These are phyloP conservation scores for Cladochytrium replicatum DNA, from an alignment of 192 early-diverging fungal species.

Conservation along the genomic window DNA sequence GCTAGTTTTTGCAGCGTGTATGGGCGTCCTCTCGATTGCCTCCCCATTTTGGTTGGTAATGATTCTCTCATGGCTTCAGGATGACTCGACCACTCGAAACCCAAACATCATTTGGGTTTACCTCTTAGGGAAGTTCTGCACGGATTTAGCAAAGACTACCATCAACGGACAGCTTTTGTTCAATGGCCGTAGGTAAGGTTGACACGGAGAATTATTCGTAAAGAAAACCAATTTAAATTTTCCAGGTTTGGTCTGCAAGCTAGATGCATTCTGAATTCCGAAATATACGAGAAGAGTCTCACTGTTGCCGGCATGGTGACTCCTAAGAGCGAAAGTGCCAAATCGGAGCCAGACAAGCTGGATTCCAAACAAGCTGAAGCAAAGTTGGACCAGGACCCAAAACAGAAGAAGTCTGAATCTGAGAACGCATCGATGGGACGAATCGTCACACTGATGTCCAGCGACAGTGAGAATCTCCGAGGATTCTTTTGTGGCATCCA, in stretches of 20 bases:
- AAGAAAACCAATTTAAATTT: not conserved
- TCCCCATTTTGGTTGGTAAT: too few species aligned
- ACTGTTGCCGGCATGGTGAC: conserved; percentile 7
- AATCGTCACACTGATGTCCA: conserved; percentile 26
- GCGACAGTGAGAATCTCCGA: conserved; percentile 18
- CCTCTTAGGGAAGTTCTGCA: conserved; percentile 23
- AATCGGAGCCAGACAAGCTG: conserved; percentile 1
- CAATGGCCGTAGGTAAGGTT: too few species aligned
- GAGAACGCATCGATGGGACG: conserved; percentile 23
- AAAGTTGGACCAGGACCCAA: not conserved
- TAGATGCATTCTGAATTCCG: conserved; percentile 29
- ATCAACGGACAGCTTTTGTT: conserved; percentile 38
- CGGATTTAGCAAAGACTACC: conserved; percentile 13
- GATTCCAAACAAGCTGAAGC: too few species aligned
- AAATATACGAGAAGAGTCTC: conserved; percentile 38
- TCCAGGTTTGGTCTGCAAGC: conserved; percentile 19
- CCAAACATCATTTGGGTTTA: too few species aligned
- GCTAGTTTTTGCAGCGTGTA: too few species aligned
- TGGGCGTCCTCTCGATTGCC: too few species aligned
- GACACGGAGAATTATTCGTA: too few species aligned
- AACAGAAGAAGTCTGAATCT: not conserved
- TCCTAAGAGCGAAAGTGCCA: not conserved
- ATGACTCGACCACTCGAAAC: too few species aligned
- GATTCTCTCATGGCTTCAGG: too few species aligned
- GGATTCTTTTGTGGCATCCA: conserved; percentile 5